Percentiles rank a stretch among this genome's conserved stretches.
phyloP scores from a whole-genome alignment of 2,329 filamentous ascomycete genomes.

The Colletotrichum phormii region DNA sequence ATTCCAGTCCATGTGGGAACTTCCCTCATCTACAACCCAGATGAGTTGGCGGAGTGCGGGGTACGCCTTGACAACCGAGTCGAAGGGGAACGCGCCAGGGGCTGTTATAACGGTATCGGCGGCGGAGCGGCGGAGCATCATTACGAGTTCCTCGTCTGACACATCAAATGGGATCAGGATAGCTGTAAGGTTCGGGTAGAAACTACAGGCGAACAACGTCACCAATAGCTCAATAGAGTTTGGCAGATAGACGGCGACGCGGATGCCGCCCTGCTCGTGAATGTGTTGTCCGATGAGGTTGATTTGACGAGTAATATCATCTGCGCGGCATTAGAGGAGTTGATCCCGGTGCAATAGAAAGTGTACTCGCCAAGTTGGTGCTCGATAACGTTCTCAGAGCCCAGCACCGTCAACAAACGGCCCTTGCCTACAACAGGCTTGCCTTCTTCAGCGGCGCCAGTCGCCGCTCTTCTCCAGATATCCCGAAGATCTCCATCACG shows the following conservation, averaged over 20 bases:
- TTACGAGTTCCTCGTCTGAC: conserved; percentile 73
- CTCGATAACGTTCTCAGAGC: conserved; percentile 79
- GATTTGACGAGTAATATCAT: conserved; percentile 85
- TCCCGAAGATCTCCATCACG: conserved; percentile 91
- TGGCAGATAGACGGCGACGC: conserved; percentile 89
- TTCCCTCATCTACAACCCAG: conserved; percentile 94
- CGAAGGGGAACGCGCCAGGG: conserved; percentile 87
- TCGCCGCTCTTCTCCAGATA: conserved; percentile 82
- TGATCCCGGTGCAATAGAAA: background rate
- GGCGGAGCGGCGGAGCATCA: conserved; percentile 77
- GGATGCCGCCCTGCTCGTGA: conserved; percentile 76
- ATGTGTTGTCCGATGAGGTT: conserved; percentile 85
- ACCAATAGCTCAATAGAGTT: conserved; percentile 92
- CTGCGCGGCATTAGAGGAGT: conserved; percentile 48
- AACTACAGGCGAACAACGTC: conserved; percentile 87
- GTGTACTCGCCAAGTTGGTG: conserved; percentile 68
- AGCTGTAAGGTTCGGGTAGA: conserved; percentile 83
- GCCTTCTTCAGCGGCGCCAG: conserved; percentile 73
- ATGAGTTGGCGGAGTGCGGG: conserved; percentile 80
- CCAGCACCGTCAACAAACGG: conserved; percentile 82
- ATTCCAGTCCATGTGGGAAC: conserved; percentile 94
- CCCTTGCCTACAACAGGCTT: conserved; percentile 70
- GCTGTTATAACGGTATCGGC: conserved; percentile 87
- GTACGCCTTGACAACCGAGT: conserved; percentile 76
- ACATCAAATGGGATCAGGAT: conserved; percentile 88